Base-by-base conservation (phyloP, 306 rosid genomes). In the Corylus avellana region DNA sequence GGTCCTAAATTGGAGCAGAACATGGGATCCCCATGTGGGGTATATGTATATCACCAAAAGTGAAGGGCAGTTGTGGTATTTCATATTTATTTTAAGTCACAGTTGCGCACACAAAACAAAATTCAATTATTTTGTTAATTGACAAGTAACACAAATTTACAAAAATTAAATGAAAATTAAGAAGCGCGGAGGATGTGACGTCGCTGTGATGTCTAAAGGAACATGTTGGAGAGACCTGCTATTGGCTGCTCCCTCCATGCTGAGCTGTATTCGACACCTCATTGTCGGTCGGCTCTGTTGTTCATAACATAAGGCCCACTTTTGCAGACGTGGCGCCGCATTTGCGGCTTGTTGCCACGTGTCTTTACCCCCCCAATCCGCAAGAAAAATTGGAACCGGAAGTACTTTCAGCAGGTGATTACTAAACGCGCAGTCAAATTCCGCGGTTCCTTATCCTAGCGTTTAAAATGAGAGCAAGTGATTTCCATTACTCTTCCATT, bases 11-110 rank as follows among this genome's bases (percentile, higher is more conserved):
- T 39, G 44, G 44, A 39, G 44, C 44, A 39, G 44, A 39, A 39
- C 44, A 39, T 39, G 44, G 22, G 22, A 74, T 71, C 72, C 82
- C 49, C 47, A 17, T 70, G 49, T 56, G 8, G 86, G 85, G 78
- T 22, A 22, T 22, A 22, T 22, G 0, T 22, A 22, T 42, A 62
- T 63, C 66, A 47, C 47, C 53, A 5, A 77, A 66, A 46, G 12
- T 76, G 78, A 78, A 76, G 83, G 84, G 72, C 53, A 84, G 9
- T 77, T 51, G 1, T 54, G 77, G 37, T 55, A 72, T 25, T 49
- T 12, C 8, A 5, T 1, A 5, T 42, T 42, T 42, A 5, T 42
- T 5, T 42, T 5, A 7, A 4, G 46, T 42, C 46, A 42, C 46
- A 42, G 1, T 42, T 42, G 46, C 46, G 0, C 46, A 20, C 4